These are phyloP conservation scores for Hypoxylon sp. DNA, from an alignment of 2,329 filamentous ascomycete genomes.

Conservation along the genomic window DNA sequence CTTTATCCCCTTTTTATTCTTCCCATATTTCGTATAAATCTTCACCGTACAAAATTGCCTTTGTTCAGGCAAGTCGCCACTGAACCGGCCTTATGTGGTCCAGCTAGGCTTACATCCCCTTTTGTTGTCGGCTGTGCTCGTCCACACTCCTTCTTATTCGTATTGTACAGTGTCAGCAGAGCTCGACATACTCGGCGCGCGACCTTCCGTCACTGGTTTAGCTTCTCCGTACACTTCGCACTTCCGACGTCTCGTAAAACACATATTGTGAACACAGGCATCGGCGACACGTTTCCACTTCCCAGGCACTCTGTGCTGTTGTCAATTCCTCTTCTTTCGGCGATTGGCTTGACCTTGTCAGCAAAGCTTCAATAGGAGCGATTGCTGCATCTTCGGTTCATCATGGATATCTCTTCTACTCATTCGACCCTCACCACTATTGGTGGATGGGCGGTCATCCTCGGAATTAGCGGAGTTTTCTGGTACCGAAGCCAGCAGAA, in stretches of 20 bases:
- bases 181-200: slow-evolving; percentile 42
- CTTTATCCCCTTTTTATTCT: slow-evolving; percentile 25
- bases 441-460: slow-evolving; percentile 56
- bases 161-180: slow-evolving; percentile 23
- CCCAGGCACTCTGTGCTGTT: slow-evolving; percentile 38
- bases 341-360: slow-evolving; percentile 20
- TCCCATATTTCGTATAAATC: slow-evolving; percentile 18
- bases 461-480: slow-evolving; percentile 49
- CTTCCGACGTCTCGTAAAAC: slow-evolving; percentile 26
- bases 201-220: slow-evolving; percentile 44
- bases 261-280: slow-evolving; percentile 33
- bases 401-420: slow-evolving; percentile 50
- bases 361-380: slow-evolving; percentile 25
- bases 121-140: slow-evolving; percentile 28
- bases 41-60: slow-evolving; percentile 1
- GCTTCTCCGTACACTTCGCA: slow-evolving; percentile 31
- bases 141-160: slow-evolving; percentile 34
- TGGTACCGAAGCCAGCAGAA: slow-evolving; percentile 47
- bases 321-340: slow-evolving; percentile 32
- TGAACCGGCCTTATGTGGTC: slow-evolving; percentile 6
- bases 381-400: slow-evolving; percentile 24
- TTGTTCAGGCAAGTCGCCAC: slow-evolving; percentile 2
- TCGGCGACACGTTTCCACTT: slow-evolving; percentile 22
- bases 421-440: slow-evolving; percentile 54
- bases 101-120: slow-evolving; percentile 23